Conservation (phyloP, 2,329 filamentous ascomycete species). For the Neocatenulostroma microsporum region DNA sequence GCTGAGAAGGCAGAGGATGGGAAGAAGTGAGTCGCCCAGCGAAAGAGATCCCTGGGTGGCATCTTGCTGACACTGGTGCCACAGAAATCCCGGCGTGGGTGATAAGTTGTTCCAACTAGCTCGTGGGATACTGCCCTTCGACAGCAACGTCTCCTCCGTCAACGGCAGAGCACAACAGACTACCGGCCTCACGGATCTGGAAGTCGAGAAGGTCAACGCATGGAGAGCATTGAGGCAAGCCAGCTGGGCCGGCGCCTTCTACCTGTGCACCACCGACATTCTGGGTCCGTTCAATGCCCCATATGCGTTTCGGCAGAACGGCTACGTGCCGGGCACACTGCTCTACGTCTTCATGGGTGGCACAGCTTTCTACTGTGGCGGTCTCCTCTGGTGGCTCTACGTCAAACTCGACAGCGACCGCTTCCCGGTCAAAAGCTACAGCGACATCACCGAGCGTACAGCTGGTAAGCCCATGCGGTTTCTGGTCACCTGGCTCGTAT, state of each 20-base stretch:
- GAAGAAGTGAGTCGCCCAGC: background rate
- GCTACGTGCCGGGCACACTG: conserved; percentile 30
- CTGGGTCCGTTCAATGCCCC: conserved; percentile 29
- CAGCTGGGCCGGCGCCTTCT: conserved; percentile 8
- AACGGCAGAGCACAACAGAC: conserved; percentile 1
- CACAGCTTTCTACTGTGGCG: conserved; percentile 25
- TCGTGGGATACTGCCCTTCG: conserved; percentile 4
- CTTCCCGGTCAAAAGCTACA: conserved; percentile 36
- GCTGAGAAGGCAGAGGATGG: conserved; percentile 2
- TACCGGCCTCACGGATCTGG: conserved; percentile 2
- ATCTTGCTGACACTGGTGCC: background rate
- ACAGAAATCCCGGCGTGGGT: background rate
- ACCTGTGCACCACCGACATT: conserved; percentile 33
- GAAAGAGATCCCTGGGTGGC: background rate
- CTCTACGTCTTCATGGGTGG: conserved; percentile 33
- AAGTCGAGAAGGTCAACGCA: conserved; percentile 8
- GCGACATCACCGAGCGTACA: conserved; percentile 27
- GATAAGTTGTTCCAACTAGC: conserved; percentile 2
- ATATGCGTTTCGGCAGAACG: conserved; percentile 23
- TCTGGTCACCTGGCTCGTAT: conserved; percentile 9
- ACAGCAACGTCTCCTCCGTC: background rate
- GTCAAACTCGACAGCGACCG: conserved; percentile 33
- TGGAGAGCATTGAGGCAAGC: conserved; percentile 9
- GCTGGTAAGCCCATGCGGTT: conserved; percentile 6
- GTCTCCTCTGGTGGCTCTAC: conserved; percentile 29